Percentiles rank a stretch among this genome's conserved stretches.
Conservation (phyloP, 805 yeast species). For the Yarrowia osloensis region DNA sequence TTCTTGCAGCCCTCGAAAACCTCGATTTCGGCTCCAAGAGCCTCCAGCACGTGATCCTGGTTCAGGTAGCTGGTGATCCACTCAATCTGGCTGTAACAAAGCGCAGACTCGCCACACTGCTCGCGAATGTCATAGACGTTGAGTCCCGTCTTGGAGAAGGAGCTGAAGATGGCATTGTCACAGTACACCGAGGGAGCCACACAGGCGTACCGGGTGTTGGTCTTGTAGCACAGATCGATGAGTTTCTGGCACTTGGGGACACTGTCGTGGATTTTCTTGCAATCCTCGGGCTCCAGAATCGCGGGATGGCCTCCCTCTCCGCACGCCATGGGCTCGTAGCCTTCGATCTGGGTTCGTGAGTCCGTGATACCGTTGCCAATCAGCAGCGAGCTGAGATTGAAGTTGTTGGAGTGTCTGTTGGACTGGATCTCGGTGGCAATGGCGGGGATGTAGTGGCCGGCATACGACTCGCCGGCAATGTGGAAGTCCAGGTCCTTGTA, state of each 20-base stretch:
- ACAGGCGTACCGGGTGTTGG: constrained; percentile 67
- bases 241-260: constrained; percentile 65
- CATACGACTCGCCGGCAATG: constrained; percentile 92
- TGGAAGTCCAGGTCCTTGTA: constrained; percentile 63
- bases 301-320: constrained; percentile 77
- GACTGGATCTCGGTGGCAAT: constrained; percentile 59
- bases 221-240: constrained; percentile 66
- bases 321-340: constrained; percentile 93
- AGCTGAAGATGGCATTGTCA: constrained; percentile 63
- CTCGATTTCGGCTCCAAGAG: constrained; percentile 85
- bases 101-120: constrained; percentile 44
- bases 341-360: constrained; percentile 72
- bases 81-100: constrained; percentile 75
- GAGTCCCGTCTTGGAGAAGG: constrained; percentile 60
- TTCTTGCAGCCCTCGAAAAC: constrained; percentile 49
- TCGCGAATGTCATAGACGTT: constrained; percentile 67
- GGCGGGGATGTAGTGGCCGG: constrained; percentile 91
- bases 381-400: constrained; percentile 72
- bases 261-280: constrained; percentile 62
- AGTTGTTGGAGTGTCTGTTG: constrained; percentile 50
- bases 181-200: constrained; percentile 85
- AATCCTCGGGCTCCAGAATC: constrained; percentile 67
- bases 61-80: constrained; percentile 77
- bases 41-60: constrained; percentile 66
- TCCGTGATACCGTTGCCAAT: constrained; percentile 95